phyloP scores from a whole-genome alignment of 2,329 filamentous ascomycete genomes.

The Pestalotiopsis sp. region DNA sequence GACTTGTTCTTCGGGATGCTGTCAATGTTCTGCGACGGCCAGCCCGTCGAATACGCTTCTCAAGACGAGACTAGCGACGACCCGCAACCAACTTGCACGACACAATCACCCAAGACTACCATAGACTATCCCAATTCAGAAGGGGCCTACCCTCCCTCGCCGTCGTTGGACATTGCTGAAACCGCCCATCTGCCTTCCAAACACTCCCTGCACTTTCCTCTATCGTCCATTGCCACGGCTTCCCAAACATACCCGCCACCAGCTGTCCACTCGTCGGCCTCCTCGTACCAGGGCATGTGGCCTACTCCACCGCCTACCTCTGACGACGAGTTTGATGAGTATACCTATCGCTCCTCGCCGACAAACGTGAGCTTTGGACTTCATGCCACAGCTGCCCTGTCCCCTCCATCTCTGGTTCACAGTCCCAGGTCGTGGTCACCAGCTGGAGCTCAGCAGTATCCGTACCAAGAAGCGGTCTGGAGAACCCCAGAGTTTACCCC shows the following conservation, averaged over 20 bases:
- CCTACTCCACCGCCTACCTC: conserved; percentile 36
- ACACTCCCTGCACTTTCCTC: conserved; percentile 12
- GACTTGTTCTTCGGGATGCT: conserved; percentile 21
- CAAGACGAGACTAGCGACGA: conserved; percentile 14
- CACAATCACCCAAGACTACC: conserved; percentile 22
- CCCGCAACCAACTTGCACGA: conserved; percentile 19
- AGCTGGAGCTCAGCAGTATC: conserved; percentile 17
- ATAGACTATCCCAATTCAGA: conserved; percentile 15
- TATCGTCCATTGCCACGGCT: conserved; percentile 12
- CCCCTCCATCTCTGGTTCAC: conserved; percentile 13
- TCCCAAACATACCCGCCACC: conserved; percentile 17
- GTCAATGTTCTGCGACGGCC: conserved; percentile 19
- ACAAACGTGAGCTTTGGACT: conserved; percentile 15
- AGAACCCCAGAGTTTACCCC: conserved; percentile 13
- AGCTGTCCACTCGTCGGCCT: conserved; percentile 21
- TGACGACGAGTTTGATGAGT: conserved; percentile 38
- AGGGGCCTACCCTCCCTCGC: conserved; percentile 18
- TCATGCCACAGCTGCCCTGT: conserved; percentile 10
- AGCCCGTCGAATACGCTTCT: conserved; percentile 22
- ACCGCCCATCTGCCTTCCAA: conserved; percentile 15
- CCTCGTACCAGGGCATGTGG: conserved; percentile 27
- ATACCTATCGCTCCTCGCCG: conserved; percentile 35
- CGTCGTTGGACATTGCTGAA: conserved; percentile 18
- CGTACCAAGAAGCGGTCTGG: conserved; percentile 16
- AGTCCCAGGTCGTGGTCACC: conserved; percentile 34